Base-by-base conservation (phyloP, 805 yeast genomes). In the Candida nanaspora region DNA sequence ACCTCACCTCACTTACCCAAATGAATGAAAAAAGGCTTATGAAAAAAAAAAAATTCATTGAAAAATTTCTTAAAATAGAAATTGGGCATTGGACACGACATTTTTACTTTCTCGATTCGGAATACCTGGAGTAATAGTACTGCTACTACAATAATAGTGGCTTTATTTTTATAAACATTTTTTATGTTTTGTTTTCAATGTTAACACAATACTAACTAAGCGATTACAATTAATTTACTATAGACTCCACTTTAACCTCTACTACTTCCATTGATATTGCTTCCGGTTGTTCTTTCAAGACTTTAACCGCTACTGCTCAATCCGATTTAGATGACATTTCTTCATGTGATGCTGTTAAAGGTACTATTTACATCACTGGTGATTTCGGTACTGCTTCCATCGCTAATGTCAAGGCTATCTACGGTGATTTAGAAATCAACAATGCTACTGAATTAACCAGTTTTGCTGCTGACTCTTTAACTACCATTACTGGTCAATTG, bases 391-490 rank as follows among this genome's bases (percentile, higher is more conserved):
- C 75, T 44, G 81, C 82, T 51, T 72, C 80, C 44, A 69, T 93
- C 55, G 81, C 82, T 58, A 86, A 84, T 49, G 83, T 89, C 51
- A 61, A 81, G 68, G 79, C 76, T 57, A 68, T 93, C 53, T 77
- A 77, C 59, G 98, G 98, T 69, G 74, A 79, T 56, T 70, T 93
- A 58, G 65, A 59, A 39, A 69, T 86, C 57, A 66, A 58, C 61
- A 82, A 84, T 59, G 84, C 89, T 48, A 72, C 86, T 33, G 48
- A 60, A 40, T 74, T 91, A 58, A 52, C 69, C 41, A 54, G 78
- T 29, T 72, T 93, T 66, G 63, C 82, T 53, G 98, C 98, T 41
- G 93, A 93, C 59, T 62, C 75, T 48, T 75, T 93, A 59, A 70
- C 78, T 57, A 74, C 79, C 54, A 81, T 93, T 59, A 72, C 87